Evolutionary conservation across 2,329 filamentous ascomycete species (phyloP), one percentile per base, ranked within the genome.

Genomic region (Fusarium incarnatum): DNA sequence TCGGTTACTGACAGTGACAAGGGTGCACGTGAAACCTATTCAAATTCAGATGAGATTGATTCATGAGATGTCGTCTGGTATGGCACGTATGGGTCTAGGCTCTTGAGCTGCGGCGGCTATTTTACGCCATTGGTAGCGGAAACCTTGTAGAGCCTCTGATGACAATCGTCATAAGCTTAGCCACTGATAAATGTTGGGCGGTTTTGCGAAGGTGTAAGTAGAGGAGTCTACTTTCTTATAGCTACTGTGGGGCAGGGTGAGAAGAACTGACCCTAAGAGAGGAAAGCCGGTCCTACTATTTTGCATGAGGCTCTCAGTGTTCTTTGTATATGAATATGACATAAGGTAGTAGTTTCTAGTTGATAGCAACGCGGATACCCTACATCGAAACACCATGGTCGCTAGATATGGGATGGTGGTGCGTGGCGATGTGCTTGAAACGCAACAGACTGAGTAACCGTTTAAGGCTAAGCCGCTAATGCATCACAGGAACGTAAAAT

Each of bases 371-470:
- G 4, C 34, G 34, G 34, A 37, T 48, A 58, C n/a, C 32, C 32
- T 52, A 67, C 37, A 58, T 68, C 55, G 37, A 69, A 66, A 60
- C 52, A 45, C 52, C 44, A 54, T 61, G 40, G 40, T 41, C 44
- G 40, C 50, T 46, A n/a, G 53, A 56, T 34, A 25, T 67, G 68
- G 68, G 72, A 71, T 71, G 68, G 47, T 69, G 60, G 57, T 66
- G 61, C 37, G 53, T 71, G 53, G 53, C 56, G 68, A 67, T 42
- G 30, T 41, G 67, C 62, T 62, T 70, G 56, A 30, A 63, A 49
- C 48, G 53, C 67, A 66, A 55, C 41, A 54, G 50, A 25, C 49
- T 54, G 47, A 55, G 48, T 61, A 45, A 55, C 22, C 34, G 32
- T 49, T 57, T 30, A 30, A 65, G 55, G 48, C 37, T 32, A 42